A percentile compares a stretch with the other conserved stretches of the same genome.
Conservation (phyloP, 2,329 filamentous ascomycete species). For the Pezicula carpinea region DNA sequence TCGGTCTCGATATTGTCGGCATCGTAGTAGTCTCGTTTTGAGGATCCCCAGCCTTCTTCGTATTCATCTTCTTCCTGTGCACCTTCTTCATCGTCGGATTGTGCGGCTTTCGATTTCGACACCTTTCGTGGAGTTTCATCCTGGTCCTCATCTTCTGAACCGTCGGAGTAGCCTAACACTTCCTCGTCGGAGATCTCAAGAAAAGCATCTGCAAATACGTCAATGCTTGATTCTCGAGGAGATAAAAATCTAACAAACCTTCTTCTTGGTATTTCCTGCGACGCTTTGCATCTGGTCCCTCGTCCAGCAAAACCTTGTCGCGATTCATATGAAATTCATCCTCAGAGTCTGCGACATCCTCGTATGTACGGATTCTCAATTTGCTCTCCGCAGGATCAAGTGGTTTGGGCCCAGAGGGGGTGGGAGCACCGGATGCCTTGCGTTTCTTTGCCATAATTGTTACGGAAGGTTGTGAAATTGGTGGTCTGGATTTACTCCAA, state of each 20-base stretch:
- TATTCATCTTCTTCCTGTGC: conserved; percentile 54
- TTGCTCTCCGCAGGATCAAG: conserved; percentile 54
- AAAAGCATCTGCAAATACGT: conserved; percentile 36
- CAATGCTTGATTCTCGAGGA: conserved; percentile 3
- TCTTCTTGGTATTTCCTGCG: conserved; percentile 67
- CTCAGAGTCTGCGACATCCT: conserved; percentile 88
- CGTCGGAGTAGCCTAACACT: conserved; percentile 45
- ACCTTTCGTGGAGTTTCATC: conserved; percentile 15
- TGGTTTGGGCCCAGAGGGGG: conserved; percentile 48
- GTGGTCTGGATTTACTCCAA: not conserved
- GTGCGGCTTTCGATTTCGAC: conserved; percentile 54
- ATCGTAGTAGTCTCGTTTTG: conserved; percentile 88
- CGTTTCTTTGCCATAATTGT: conserved; percentile 60
- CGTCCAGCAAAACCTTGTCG: conserved; percentile 82
- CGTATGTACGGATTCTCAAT: conserved; percentile 59
- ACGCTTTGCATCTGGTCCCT: conserved; percentile 74
- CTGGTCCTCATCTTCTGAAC: conserved; percentile 34
- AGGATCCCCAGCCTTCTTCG: conserved; percentile 77
- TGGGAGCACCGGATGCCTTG: conserved; percentile 56
- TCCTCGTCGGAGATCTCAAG: conserved; percentile 61
- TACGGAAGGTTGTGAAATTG: not conserved
- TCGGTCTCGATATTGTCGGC: conserved; percentile 68
- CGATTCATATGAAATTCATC: conserved; percentile 88
- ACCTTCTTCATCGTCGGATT: conserved; percentile 47
- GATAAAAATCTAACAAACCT: conserved; percentile 31